Evolutionary conservation across 345 rosid species (phyloP).

Genomic region (Litchi chinensis): DNA sequence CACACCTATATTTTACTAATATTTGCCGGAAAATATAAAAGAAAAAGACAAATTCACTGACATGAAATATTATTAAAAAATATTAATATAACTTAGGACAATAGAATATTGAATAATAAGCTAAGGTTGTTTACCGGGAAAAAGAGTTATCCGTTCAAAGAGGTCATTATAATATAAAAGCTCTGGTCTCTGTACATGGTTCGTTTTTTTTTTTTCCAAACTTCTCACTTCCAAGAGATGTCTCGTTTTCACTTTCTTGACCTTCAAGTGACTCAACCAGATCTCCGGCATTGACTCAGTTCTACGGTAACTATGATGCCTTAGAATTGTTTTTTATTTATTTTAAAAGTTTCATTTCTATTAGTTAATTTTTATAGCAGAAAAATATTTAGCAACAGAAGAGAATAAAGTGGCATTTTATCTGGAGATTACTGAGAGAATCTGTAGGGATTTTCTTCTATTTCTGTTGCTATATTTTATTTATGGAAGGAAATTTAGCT

Average conservation of each 20-base stretch:
- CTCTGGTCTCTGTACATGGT: constrained; percentile 24
- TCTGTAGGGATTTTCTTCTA: constrained; percentile 36
- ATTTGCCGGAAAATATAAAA: neutral
- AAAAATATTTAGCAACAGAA: constrained; percentile 29
- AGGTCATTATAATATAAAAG: constrained; percentile 17
- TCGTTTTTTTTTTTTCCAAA: constrained; percentile 22
- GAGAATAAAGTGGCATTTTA: constrained; percentile 47
- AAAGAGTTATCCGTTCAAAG: constrained; percentile 35
- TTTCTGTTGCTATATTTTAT: constrained; percentile 12
- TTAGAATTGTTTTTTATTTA: neutral
- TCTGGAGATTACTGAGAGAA: constrained; percentile 35
- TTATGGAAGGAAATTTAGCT: constrained; percentile 6
- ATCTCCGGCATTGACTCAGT: constrained; percentile 62
- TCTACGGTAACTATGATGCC: constrained; percentile 32
- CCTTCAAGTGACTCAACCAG: constrained; percentile 36
- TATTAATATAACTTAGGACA: neutral
- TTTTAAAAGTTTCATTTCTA: neutral
- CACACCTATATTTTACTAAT: neutral
- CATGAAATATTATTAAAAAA: neutral
- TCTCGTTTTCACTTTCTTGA: constrained; percentile 14
- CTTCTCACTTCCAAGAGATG: constrained; percentile 8
- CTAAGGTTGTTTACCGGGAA: constrained; percentile 32
- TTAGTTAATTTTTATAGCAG: constrained; percentile 9
- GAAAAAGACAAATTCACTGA: neutral
- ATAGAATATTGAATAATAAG: neutral